Base-by-base conservation (phyloP, 2,329 filamentous ascomycete genomes). In the Elsinoe fawcettii region DNA sequence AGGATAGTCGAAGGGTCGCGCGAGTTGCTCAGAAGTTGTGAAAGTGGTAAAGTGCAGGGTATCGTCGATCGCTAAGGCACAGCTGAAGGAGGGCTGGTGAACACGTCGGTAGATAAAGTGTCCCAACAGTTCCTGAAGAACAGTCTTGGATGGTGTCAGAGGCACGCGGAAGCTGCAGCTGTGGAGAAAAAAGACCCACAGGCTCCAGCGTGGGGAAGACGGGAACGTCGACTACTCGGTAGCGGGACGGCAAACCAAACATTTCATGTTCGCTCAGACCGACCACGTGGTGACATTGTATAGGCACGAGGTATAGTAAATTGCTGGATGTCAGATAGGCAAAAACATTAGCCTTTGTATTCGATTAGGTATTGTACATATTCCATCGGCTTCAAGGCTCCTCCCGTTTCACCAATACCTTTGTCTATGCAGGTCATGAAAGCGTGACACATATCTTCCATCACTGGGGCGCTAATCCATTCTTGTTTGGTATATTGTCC, bases 401-500 rank as follows among this genome's bases (percentile, higher is more conserved):
- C 41, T n/a, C 18, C 23, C 22, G n/a, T 23, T 46, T 20, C 14
- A 25, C 41, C 41, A 46, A 46, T 3, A n/a, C 41, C 18, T 46
- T n/a, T 32, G 25, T 36, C 49, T 53, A 39, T 37, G 49, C 30
- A 14, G 11, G 6, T 51, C 25, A 32, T 51, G 14, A 51, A 9
- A 32, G 27, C 25, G 27, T 32, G 16, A 51, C 27, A 51, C 25
- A 14, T 7, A 1, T 5, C 12, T 14, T 32, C 25, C 25, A 25
- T 39, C 32, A 36, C 22, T 32, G 49, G 18, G 49, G 49, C 16
- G 49, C 14, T 22, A 39, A 7, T 7, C 49, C 49, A 11, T 53
- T 25, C 49, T 53, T 53, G 49, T 37, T 30, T n/a, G 53, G 14
- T 44, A 16, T 14, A 44, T 55, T 55, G 16, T 60, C 58, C 34